phyloP scores from a whole-genome alignment of 2,329 filamentous ascomycete genomes.

The Phialocephala sp. region DNA sequence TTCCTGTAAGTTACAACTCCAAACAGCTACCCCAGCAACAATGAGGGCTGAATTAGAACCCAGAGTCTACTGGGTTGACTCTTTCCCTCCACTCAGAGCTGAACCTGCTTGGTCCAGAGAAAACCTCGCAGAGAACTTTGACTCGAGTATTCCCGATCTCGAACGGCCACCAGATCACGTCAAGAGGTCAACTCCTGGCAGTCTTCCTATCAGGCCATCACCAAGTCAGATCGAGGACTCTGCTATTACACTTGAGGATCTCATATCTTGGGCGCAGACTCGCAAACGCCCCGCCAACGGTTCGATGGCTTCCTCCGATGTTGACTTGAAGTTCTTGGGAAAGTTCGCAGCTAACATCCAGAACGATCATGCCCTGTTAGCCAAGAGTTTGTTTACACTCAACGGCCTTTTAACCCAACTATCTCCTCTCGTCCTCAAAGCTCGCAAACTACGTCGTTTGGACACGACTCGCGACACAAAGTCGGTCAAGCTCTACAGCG shows the following conservation, averaged over 20 bases:
- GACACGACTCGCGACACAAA: constrained; percentile 80
- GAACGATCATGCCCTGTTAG: constrained; percentile 78
- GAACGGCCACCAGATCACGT: no score
- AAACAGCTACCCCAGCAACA: neutral
- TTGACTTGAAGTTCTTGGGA: constrained; percentile 96
- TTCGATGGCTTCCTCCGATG: constrained; percentile 90
- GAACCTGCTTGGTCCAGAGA: no score
- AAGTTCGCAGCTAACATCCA: constrained; percentile 82
- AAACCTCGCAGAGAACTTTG: no score
- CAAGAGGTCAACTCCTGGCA: no score
- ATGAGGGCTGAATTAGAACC: neutral
- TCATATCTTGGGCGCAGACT: no score
- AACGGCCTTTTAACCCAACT: constrained; percentile 89
- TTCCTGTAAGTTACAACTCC: neutral
- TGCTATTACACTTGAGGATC: no score
- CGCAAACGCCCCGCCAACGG: neutral
- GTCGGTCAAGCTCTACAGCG: constrained; percentile 81
- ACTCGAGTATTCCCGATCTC: no score
- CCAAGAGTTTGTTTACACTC: constrained; percentile 85
- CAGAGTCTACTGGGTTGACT: no score
- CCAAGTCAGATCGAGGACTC: no score
- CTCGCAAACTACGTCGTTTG: constrained; percentile 81
- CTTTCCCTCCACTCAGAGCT: no score
- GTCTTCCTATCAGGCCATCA: no score
- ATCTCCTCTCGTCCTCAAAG: constrained; percentile 80